phyloP scores from a whole-genome alignment of 257 asterid species.

The Ilex aquifolium region DNA sequence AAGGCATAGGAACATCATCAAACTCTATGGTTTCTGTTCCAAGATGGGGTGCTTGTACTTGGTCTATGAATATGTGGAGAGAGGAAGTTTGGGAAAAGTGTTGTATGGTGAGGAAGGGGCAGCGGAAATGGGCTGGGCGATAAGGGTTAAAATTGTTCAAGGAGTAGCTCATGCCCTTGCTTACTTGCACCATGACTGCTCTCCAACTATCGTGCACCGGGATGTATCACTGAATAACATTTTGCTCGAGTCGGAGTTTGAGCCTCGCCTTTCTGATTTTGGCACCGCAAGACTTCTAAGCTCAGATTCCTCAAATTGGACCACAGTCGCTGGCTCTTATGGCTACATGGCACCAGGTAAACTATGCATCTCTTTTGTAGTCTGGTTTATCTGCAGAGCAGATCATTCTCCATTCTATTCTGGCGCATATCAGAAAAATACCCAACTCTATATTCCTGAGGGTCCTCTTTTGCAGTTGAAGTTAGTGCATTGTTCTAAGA shows the following conservation, averaged over 20 bases:
- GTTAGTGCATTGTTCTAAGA: too few species aligned
- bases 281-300: conserved; percentile 74
- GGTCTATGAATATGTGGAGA: conserved; percentile 81
- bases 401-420: neutral
- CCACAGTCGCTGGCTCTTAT: conserved; percentile 81
- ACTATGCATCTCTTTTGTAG: neutral
- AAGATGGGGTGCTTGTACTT: conserved; percentile 66
- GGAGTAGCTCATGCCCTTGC: conserved; percentile 96
- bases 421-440: neutral
- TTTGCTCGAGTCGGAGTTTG: conserved; percentile 60
- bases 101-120: conserved; percentile 45
- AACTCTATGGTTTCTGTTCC: conserved; percentile 81
- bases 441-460: too few species aligned
- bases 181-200: conserved; percentile 89
- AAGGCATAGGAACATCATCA: conserved; percentile 83
- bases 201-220: conserved; percentile 81
- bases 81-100: conserved; percentile 63
- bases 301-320: conserved; percentile 69
- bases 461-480: too few species aligned
- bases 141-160: conserved; percentile 58
- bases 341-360: conserved; percentile 99
- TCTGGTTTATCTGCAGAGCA: neutral
- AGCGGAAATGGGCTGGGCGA: conserved; percentile 52
- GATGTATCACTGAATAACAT: conserved; percentile 72
- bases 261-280: conserved; percentile 82